These are phyloP conservation scores for Anthoceros angustus DNA, from an alignment of 225 moss, liverwort and hornwort species.

Conservation along the genomic window DNA sequence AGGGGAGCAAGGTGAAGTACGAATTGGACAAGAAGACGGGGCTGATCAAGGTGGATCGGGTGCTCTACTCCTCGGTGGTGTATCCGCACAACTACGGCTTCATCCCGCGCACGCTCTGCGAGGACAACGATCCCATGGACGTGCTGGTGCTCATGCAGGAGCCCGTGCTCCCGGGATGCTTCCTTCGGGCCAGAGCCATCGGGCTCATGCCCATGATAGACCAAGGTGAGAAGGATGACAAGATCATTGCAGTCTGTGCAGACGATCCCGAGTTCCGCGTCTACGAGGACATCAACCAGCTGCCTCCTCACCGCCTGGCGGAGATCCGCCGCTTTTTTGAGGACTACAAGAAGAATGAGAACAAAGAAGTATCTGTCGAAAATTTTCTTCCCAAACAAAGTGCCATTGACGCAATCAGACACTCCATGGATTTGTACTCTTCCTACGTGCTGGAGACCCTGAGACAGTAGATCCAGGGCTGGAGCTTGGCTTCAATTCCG, in stretches of 20 bases:
- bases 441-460: slow-evolving; percentile 1
- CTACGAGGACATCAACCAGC: slow-evolving; percentile 5
- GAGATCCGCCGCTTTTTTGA: slow-evolving; percentile 4
- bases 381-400: not conserved
- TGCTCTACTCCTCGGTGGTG: slow-evolving; percentile 38
- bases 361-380: not conserved
- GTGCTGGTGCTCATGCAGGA: slow-evolving; percentile 48
- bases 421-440: slow-evolving; percentile 3
- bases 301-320: slow-evolving; percentile 3
- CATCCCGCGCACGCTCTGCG: slow-evolving; percentile 37
- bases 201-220: slow-evolving; percentile 49
- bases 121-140: slow-evolving; percentile 39
- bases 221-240: slow-evolving; percentile 11
- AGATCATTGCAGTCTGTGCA: slow-evolving; percentile 2
- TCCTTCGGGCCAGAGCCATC: slow-evolving; percentile 35
- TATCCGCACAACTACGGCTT: slow-evolving; percentile 45
- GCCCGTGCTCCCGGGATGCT: slow-evolving; percentile 34
- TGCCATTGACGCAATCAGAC: not conserved
- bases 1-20: slow-evolving; percentile 23
- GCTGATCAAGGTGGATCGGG: slow-evolving; percentile 28
- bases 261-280: slow-evolving; percentile 4
- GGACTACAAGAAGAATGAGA: slow-evolving; percentile 5
- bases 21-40: slow-evolving; percentile 20
- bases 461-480: not conserved
- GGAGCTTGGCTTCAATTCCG: not conserved